Percentiles rank a stretch among this genome's conserved stretches.
Conservation (phyloP, 331 rosid genomes). For the Pyrus hybrid region DNA sequence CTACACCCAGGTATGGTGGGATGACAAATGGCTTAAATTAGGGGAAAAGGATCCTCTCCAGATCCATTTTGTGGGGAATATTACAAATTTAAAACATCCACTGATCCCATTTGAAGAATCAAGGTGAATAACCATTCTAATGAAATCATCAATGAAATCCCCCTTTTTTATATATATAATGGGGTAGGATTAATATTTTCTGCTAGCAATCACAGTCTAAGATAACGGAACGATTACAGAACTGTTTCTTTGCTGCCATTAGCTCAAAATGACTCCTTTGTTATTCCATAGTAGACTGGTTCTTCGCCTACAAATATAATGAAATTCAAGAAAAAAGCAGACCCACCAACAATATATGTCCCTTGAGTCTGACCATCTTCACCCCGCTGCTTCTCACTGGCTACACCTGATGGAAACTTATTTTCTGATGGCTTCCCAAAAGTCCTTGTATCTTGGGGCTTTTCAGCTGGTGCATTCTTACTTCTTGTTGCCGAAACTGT, state of each 20-base stretch:
- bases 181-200: not conserved
- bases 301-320: constrained; percentile 39
- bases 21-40: no score
- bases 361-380: no score
- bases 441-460: no score
- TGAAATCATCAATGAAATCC: not conserved
- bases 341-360: no score
- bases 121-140: not conserved
- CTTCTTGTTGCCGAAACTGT: no score
- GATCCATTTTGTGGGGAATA: not conserved
- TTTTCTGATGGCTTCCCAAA: no score
- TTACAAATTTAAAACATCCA: not conserved
- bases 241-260: not conserved
- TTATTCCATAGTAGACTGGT: constrained; percentile 59
- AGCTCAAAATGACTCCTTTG: constrained; percentile 53
- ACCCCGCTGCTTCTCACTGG: no score
- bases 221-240: not conserved
- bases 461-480: no score
- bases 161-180: not conserved
- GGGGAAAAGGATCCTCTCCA: no score
- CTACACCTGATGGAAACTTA: no score
- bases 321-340: constrained; percentile 90
- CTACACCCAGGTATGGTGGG: no score
- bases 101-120: no score
- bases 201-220: not conserved